A percentile compares a stretch with the other conserved stretches of the same genome.
Conservation (phyloP, 2,329 filamentous ascomycete species). For the Bipolaris bicolor region DNA sequence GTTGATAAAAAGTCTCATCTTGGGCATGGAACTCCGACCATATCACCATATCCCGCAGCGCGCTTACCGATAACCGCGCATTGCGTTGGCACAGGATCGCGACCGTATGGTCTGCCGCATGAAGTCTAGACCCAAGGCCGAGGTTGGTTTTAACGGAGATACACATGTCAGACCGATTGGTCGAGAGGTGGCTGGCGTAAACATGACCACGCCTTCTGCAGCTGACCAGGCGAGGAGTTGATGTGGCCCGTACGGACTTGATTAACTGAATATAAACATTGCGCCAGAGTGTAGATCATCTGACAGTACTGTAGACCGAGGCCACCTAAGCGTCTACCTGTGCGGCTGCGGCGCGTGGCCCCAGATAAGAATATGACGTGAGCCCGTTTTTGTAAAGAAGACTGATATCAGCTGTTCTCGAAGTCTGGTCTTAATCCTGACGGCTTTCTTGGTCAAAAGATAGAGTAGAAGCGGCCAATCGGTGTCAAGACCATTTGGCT, state of each 20-base stretch:
- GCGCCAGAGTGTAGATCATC: not conserved
- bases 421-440: not conserved
- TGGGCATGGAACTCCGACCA: not conserved
- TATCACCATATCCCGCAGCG: conserved; percentile 1
- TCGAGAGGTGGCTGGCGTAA: not conserved
- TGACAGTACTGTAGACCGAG: not conserved
- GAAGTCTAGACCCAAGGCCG: conserved; percentile 1
- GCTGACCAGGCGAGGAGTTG: not conserved
- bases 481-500: conserved; percentile 2
- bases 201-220: not conserved
- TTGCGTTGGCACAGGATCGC: not conserved
- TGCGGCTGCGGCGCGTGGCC: not conserved
- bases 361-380: not conserved
- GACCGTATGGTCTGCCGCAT: conserved; percentile 3
- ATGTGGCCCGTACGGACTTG: not conserved
- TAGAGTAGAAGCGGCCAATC: conserved; percentile 6
- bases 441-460: not conserved
- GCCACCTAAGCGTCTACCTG: not conserved
- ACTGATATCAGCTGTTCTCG: not conserved
- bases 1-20: not conserved
- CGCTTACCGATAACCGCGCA: not conserved
- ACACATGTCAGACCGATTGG: conserved; percentile 1
- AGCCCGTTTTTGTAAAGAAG: not conserved
- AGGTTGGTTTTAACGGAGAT: conserved; percentile 1
- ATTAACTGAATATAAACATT: not conserved